These are phyloP conservation scores for Torulaspora globosa DNA, from an alignment of 1,139 yeast genomes.

Conservation along the genomic window DNA sequence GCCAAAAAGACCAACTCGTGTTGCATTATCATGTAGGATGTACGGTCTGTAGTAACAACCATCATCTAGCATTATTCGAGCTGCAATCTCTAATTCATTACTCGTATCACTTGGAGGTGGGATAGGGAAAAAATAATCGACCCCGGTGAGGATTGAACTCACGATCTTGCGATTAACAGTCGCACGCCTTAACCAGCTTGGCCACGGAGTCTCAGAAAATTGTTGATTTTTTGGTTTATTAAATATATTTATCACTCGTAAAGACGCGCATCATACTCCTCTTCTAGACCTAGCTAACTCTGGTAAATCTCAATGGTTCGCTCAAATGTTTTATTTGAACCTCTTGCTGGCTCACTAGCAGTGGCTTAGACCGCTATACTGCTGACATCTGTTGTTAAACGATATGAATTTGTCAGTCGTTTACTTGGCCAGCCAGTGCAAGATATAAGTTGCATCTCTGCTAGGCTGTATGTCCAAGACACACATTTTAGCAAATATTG, in stretches of 20 bases:
- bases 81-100: no score
- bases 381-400: no score
- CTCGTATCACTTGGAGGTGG: no score
- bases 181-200: constrained; percentile 40
- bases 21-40: constrained; percentile 68
- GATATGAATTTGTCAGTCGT: no score
- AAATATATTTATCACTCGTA: no score
- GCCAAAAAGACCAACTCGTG: constrained; percentile 97
- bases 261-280: no score
- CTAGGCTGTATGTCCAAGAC: no score
- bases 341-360: not conserved
- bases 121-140: constrained; percentile 21
- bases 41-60: not conserved
- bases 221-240: not conserved
- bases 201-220: constrained; percentile 33
- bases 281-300: no score
- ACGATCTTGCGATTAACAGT: constrained; percentile 39
- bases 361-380: not conserved
- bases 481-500: no score
- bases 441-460: no score
- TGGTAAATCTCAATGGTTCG: no score
- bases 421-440: no score
- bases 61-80: not conserved
- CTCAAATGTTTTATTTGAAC: not conserved
- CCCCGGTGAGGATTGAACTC: constrained; percentile 39